phyloP scores from a whole-genome alignment of 106 monocot species.

The Dendrobium huoshanense region DNA sequence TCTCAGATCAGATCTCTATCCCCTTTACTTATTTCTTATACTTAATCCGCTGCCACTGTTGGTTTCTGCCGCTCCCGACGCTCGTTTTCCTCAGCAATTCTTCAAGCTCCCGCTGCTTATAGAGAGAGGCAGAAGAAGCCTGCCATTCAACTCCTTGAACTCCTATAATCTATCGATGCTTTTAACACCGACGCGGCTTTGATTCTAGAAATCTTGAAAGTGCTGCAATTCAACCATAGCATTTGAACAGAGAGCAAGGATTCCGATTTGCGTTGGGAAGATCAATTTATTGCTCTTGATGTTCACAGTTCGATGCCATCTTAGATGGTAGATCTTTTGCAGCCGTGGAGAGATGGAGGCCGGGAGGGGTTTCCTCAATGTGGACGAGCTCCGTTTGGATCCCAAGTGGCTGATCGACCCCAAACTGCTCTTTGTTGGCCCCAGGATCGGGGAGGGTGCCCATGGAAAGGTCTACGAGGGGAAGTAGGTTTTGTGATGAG shows the following conservation, averaged over 20 bases:
- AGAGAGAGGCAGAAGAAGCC: no score
- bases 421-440: conserved; percentile 82
- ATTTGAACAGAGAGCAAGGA: not conserved
- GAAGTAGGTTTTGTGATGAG: conserved; percentile 44
- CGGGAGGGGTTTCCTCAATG: conserved; percentile 42
- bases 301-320: conserved; percentile 2
- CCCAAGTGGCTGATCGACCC: conserved; percentile 87
- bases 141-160: no score
- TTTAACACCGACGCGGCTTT: not conserved
- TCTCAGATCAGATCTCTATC: conserved; percentile 2
- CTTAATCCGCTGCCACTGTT: not conserved
- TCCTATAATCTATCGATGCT: not conserved
- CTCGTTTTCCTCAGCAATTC: not conserved
- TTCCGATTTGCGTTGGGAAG: not conserved
- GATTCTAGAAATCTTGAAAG: not conserved
- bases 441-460: conserved; percentile 87
- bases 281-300: not conserved
- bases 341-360: conserved; percentile 41
- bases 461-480: conserved; percentile 95
- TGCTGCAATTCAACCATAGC: not conserved
- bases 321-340: conserved; percentile 29
- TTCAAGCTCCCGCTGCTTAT: not conserved
- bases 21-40: no score
- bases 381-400: conserved; percentile 48
- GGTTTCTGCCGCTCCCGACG: not conserved